These are phyloP conservation scores for Lepidium sativum DNA, from an alignment of 345 rosid genomes.

Conservation along the genomic window DNA sequence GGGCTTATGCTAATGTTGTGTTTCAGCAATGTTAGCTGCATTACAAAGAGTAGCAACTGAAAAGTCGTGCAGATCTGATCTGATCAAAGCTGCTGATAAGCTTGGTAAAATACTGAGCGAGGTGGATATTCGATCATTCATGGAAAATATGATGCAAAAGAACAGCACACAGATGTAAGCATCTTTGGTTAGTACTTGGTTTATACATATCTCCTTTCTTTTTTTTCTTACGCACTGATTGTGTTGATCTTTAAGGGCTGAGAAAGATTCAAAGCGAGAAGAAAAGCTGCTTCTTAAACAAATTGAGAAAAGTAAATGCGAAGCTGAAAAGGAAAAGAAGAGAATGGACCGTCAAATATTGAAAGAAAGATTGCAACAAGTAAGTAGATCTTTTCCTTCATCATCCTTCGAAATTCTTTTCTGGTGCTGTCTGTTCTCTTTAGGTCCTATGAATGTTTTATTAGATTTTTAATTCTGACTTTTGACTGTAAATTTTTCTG, in stretches of 20 bases:
- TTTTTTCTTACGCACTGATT: not conserved
- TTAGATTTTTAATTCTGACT: not conserved
- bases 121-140: slow-evolving; percentile 52
- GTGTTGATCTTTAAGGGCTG: slow-evolving; percentile 52
- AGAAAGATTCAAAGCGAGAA: slow-evolving; percentile 56
- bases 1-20: slow-evolving; percentile 12
- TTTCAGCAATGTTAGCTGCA: slow-evolving; percentile 53
- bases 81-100: slow-evolving; percentile 39
- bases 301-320: slow-evolving; percentile 55
- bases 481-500: not conserved
- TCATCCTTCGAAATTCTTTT: not conserved
- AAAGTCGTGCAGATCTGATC: slow-evolving; percentile 23
- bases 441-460: not conserved
- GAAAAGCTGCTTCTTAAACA: slow-evolving; percentile 35
- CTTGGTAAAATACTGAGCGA: slow-evolving; percentile 47
- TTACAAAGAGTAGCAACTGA: slow-evolving; percentile 21
- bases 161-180: slow-evolving; percentile 50
- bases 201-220: not conserved
- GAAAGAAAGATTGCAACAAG: slow-evolving; percentile 54
- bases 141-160: slow-evolving; percentile 44
- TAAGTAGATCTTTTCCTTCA: slow-evolving; percentile 18
- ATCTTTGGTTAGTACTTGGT: not conserved
- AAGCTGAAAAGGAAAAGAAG: slow-evolving; percentile 73
- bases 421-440: not conserved
- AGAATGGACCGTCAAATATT: slow-evolving; percentile 51